phyloP scores from a whole-genome alignment of 306 rosid genomes.

The Mucuna pruriens region DNA sequence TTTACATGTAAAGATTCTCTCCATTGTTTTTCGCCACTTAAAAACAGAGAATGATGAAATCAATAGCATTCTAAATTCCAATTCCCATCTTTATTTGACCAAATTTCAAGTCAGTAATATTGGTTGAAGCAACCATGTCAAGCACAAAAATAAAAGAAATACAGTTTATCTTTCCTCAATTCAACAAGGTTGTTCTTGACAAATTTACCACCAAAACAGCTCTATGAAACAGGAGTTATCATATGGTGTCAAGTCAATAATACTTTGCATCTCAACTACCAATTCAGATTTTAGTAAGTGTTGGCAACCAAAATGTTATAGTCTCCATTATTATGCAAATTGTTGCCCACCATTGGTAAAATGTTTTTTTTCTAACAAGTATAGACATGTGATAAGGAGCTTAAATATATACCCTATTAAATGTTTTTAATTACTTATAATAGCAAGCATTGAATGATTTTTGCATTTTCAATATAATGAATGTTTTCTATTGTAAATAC shows the following conservation, averaged over 20 bases:
- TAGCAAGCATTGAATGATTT: background rate
- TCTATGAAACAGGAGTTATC: background rate
- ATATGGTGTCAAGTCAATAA: background rate
- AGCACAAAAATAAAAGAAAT: background rate
- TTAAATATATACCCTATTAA: background rate
- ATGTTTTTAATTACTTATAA: background rate
- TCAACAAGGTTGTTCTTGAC: background rate
- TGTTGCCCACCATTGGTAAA: background rate
- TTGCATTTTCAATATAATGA: background rate
- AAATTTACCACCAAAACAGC: background rate
- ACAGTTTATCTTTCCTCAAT: background rate
- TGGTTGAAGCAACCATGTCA: background rate
- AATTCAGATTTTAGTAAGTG: background rate
- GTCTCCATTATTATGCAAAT: background rate
- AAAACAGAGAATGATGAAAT: slow-evolving; percentile 7
- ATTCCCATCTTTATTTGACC: background rate
- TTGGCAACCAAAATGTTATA: background rate
- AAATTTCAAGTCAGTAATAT: background rate
- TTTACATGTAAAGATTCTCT: background rate
- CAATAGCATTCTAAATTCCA: background rate
- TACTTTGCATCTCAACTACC: background rate
- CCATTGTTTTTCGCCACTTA: background rate
- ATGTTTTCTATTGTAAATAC: background rate
- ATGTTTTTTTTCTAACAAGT: background rate
- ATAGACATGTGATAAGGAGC: background rate